phyloP scores from a whole-genome alignment of 441 rosid species.

The Pelargonium exstipulatum region DNA sequence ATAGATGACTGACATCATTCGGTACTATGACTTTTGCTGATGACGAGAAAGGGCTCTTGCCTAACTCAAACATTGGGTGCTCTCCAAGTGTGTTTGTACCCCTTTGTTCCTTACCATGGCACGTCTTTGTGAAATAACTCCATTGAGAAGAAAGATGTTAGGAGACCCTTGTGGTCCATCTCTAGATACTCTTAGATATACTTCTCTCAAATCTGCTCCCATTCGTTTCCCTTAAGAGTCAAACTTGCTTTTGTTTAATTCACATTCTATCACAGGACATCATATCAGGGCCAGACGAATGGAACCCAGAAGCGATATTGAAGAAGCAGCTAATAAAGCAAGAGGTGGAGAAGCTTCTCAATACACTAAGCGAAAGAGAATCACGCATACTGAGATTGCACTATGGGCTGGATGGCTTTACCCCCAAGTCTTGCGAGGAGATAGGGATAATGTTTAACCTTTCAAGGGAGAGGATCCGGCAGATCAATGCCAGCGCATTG shows the following conservation, averaged over 20 bases:
- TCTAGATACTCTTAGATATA: no score
- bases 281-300: conserved; percentile 45
- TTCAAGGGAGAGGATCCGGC: conserved; percentile 49
- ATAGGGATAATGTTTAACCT: conserved; percentile 41
- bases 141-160: no score
- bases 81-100: no score
- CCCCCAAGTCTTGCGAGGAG: conserved; percentile 44
- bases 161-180: no score
- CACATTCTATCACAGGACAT: conserved; percentile 34
- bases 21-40: no score
- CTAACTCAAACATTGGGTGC: no score
- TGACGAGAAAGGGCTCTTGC: no score
- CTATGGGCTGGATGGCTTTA: conserved; percentile 43
- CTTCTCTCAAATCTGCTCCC: no score
- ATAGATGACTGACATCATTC: no score
- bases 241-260: background rate
- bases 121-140: no score
- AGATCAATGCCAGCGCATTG: conserved; percentile 38
- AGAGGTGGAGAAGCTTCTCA: conserved; percentile 38
- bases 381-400: conserved; percentile 35
- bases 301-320: conserved; percentile 39
- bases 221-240: background rate
- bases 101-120: no score
- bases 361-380: conserved; percentile 43
- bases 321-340: conserved; percentile 36